phyloP scores from a whole-genome alignment of 2,329 filamentous ascomycete species.

The Salinomyces thailandicus region DNA sequence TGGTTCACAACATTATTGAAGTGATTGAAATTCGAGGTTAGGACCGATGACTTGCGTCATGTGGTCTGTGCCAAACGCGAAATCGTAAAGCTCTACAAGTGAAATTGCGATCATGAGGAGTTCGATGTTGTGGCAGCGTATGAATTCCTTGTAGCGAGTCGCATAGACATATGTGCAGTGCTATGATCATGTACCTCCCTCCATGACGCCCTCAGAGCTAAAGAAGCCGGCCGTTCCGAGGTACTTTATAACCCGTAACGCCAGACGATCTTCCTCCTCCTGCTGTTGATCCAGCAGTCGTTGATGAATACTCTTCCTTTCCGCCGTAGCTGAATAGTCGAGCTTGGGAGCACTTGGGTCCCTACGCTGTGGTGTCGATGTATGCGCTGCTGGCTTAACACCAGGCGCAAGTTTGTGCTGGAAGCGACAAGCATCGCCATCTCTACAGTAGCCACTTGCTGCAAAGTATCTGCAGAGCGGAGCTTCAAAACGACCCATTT shows the following conservation, averaged over 20 bases:
- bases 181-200: neutral
- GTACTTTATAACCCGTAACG: conserved; percentile 37
- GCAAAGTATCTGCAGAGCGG: conserved; percentile 22
- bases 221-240: conserved; percentile 35
- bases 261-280: conserved; percentile 31
- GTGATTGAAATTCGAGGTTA: too few species aligned
- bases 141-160: too few species aligned
- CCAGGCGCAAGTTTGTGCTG: conserved; percentile 19
- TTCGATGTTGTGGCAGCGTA: too few species aligned
- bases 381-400: conserved; percentile 6
- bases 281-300: conserved; percentile 36
- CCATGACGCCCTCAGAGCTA: neutral
- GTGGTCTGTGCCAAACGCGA: neutral
- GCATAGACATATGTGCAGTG: neutral
- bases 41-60: neutral
- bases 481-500: conserved; percentile 1
- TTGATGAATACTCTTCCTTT: conserved; percentile 19
- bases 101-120: too few species aligned
- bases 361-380: conserved; percentile 1
- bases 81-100: too few species aligned
- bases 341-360: conserved; percentile 8
- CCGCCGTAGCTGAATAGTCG: conserved; percentile 3
- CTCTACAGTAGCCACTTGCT: conserved; percentile 23
- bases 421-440: conserved; percentile 25
- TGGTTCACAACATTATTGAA: too few species aligned